A percentile compares a stretch with the other conserved stretches of the same genome.
Evolutionary conservation across 805 yeast species (phyloP).

Genomic region (Candida xyloterini): DNA sequence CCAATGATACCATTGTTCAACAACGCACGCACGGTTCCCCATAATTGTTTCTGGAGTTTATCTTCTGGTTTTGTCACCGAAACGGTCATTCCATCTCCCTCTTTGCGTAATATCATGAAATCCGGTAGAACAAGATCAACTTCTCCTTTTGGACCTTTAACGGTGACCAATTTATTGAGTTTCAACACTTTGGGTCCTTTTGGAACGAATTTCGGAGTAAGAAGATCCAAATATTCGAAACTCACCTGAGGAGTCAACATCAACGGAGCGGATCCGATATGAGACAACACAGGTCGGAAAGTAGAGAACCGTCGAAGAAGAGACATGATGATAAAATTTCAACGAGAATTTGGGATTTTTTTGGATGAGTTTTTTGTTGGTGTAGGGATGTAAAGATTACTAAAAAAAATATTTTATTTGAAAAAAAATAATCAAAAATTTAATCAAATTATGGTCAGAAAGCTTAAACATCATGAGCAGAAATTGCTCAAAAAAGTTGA

Average conservation of each 20-base stretch:
- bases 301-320: conserved; percentile 31
- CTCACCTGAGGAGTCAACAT: conserved; percentile 60
- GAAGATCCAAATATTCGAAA: conserved; percentile 44
- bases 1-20: conserved; percentile 79
- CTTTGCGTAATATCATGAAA: conserved; percentile 51
- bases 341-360: neutral
- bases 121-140: conserved; percentile 66
- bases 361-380: neutral
- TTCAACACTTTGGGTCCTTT: conserved; percentile 61
- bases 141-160: conserved; percentile 77
- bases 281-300: conserved; percentile 41
- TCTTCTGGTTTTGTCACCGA: conserved; percentile 58
- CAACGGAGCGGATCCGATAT: conserved; percentile 81
- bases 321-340: conserved; percentile 8
- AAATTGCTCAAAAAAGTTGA: conserved; percentile 93
- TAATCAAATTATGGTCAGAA: conserved; percentile 58
- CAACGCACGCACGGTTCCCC: conserved; percentile 91
- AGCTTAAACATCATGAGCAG: conserved; percentile 92
- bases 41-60: conserved; percentile 77
- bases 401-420: no score
- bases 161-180: conserved; percentile 55
- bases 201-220: conserved; percentile 56
- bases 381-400: conserved; percentile 4
- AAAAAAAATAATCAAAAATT: conserved; percentile 11
- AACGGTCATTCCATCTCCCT: conserved; percentile 32